Evolutionary conservation across 2,329 filamentous ascomycete species (phyloP).

Genomic region (Myriosclerotinia scirpicola): DNA sequence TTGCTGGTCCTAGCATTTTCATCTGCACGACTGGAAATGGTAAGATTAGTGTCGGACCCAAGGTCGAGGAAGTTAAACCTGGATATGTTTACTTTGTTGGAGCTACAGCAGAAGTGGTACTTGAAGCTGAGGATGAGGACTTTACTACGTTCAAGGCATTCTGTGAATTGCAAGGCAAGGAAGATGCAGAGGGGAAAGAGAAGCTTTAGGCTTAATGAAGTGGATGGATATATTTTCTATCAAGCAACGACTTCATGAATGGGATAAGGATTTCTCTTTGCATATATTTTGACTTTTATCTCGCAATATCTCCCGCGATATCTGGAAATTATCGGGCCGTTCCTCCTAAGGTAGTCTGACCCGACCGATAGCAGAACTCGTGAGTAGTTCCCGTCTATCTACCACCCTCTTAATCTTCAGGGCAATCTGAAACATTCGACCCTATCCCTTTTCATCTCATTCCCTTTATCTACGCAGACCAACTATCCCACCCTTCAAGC

Average conservation of each 20-base stretch:
- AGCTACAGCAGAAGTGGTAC: constrained; percentile 76
- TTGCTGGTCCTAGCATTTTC: constrained; percentile 87
- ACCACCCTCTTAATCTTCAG: not conserved
- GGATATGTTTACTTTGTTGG: constrained; percentile 84
- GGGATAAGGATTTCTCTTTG: not conserved
- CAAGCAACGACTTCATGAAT: constrained; percentile 18
- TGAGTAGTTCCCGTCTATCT: not conserved
- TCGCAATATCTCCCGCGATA: not conserved
- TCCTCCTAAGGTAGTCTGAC: not conserved
- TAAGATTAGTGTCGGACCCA: constrained; percentile 81
- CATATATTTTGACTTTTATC: not conserved
- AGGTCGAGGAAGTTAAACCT: constrained; percentile 69
- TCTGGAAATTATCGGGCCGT: not conserved
- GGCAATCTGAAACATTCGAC: constrained; percentile 2
- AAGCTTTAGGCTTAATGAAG: constrained; percentile 28
- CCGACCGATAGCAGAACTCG: not conserved
- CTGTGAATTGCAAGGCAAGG: constrained; percentile 68
- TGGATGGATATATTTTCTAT: not conserved
- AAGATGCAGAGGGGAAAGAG: constrained; percentile 33
- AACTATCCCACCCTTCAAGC: not conserved
- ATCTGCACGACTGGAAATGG: constrained; percentile 86
- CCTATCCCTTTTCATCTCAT: not conserved
- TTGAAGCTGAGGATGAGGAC: constrained; percentile 72
- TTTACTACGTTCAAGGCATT: constrained; percentile 93
- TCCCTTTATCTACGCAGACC: not conserved